phyloP scores from a whole-genome alignment of 164 flowering plant species.

The Vitis rupestris region DNA sequence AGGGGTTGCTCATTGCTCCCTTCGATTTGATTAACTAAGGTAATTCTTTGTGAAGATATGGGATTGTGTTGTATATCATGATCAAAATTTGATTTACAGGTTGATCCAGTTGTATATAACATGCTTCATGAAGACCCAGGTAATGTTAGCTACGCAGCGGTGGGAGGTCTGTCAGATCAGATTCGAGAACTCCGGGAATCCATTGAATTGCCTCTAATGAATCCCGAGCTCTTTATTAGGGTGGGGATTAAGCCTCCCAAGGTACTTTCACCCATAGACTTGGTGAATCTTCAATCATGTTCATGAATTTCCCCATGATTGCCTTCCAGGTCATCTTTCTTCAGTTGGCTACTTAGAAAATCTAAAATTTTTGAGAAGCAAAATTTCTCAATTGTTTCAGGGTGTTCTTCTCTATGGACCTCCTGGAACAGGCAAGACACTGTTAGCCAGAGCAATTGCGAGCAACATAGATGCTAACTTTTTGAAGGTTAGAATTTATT shows the following conservation, averaged over 20 bases:
- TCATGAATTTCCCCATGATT: no score
- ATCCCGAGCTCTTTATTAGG: constrained; percentile 90
- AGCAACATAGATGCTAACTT: constrained; percentile 96
- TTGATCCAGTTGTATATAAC: constrained; percentile 92
- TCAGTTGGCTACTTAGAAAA: no score
- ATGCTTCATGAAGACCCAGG: constrained; percentile 99
- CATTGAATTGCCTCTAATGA: constrained; percentile 90
- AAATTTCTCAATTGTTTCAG: constrained; percentile 28
- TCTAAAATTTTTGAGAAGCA: no score
- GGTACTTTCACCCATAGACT: constrained; percentile 33
- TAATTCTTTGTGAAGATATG: no score
- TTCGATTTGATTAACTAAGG: no score
- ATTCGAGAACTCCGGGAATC: constrained; percentile 76
- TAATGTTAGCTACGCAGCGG: constrained; percentile 92
- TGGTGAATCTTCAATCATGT: no score
- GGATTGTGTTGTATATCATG: no score
- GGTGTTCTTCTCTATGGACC: constrained; percentile 98
- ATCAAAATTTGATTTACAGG: constrained; percentile 42
- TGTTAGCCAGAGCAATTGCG: constrained; percentile 92
- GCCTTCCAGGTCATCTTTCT: no score
- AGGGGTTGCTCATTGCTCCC: no score
- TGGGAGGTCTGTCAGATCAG: constrained; percentile 94
- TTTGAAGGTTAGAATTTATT: constrained; percentile 57
- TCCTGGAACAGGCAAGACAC: constrained; percentile 96
- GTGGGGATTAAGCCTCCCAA: constrained; percentile 96